phyloP scores from a whole-genome alignment of 768 basidiomycete species.

The Termitomyces sp. region DNA sequence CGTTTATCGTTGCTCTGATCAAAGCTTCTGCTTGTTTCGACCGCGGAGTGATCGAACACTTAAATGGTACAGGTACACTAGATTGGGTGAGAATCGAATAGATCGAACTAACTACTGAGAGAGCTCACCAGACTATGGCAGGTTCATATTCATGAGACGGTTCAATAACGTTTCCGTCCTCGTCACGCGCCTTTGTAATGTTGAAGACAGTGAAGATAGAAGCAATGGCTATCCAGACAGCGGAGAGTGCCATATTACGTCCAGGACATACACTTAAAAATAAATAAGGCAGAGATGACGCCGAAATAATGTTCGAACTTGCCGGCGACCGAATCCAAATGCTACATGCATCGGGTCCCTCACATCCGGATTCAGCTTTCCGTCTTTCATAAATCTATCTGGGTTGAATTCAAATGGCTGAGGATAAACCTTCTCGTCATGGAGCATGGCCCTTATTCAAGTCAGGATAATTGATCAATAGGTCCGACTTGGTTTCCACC shows the following conservation, averaged over 20 bases:
- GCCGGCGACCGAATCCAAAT: slow-evolving; percentile 19
- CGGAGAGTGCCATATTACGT: slow-evolving; percentile 23
- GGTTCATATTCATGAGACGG: slow-evolving; percentile 7
- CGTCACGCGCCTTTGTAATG: slow-evolving; percentile 16
- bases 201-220: slow-evolving; percentile 24
- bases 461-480: background rate
- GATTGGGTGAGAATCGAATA: background rate
- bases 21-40: background rate
- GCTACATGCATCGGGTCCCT: slow-evolving; percentile 7
- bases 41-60: background rate
- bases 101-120: background rate
- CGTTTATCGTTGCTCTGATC: background rate
- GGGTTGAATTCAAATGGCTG: slow-evolving; percentile 28
- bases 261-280: slow-evolving; percentile 27
- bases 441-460: slow-evolving; percentile 28
- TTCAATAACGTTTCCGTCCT: slow-evolving; percentile 13
- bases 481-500: no score
- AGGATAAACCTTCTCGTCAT: slow-evolving; percentile 25
- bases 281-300: background rate
- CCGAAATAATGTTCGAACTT: background rate
- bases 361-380: slow-evolving; percentile 12
- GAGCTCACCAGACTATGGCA: slow-evolving; percentile 7
- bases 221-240: no score
- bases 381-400: slow-evolving; percentile 28
- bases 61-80: background rate